Evolutionary conservation across 257 asterid species (phyloP), one percentile per base, ranked within the genome.

Genomic region (Plantago ovata): DNA sequence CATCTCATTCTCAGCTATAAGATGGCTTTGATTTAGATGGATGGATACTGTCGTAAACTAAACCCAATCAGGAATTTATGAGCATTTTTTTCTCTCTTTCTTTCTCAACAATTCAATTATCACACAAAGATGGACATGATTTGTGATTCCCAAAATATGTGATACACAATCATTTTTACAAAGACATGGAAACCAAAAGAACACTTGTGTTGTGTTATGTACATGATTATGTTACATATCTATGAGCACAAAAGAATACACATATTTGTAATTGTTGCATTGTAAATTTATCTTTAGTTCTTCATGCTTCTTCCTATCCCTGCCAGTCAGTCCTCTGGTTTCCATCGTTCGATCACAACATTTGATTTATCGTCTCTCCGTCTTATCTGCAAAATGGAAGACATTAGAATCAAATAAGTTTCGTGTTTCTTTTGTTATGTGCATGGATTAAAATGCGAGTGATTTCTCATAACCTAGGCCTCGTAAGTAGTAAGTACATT

Each of bases 291-390:
- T 28, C 36, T 28, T 28, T 8, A 1, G 6, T 28, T 28, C 36
- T 28, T 28, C 36, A 28, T 28, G 36, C 36, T 1, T 28, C 36
- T 28, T 28, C 28, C 51, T 47, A 57, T 52, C 56, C 53, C 58
- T 58, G 56, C 19, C 38, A 38, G 32, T 69, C 67, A 82, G 62
- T 62, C 84, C 16, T 77, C 72, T 15, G n/a, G 69, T 67, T 56
- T 83, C 95, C 92, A 83, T 81, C 93, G 72, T 62, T 86, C 93
- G 6, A 79, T 83, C 71, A 80, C 84, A 44, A 81, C 84, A 44
- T 70, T 74, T 59, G 58, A 77, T 39, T 83, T 78, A 57, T 79
- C 69, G 68, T 81, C 86, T 64, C 85, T 79, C 57, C 78, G 70
- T 72, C 95, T 71, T 44, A 79, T 75, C 93, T 86, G 75, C 67